Conservation (phyloP, 2,329 filamentous ascomycete genomes). For the Diplocarpon rosae region DNA sequence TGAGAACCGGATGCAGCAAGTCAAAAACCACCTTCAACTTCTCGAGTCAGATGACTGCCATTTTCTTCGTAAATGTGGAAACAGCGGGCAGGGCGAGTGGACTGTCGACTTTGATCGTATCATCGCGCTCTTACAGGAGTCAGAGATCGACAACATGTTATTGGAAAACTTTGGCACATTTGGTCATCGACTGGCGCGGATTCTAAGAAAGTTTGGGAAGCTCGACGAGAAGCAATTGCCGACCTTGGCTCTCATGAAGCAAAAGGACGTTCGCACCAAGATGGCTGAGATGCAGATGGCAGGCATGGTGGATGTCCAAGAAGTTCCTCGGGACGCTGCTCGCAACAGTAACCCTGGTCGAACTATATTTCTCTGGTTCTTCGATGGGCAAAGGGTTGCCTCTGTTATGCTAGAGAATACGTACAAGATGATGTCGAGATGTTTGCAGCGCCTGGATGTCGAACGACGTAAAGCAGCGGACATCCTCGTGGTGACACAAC, state of each 20-base stretch:
- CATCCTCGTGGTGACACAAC: constrained; percentile 70
- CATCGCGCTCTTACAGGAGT: constrained; percentile 57
- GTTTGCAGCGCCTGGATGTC: constrained; percentile 66
- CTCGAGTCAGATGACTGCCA: constrained; percentile 57
- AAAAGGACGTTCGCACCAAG: constrained; percentile 73
- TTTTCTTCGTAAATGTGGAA: constrained; percentile 59
- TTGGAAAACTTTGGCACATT: constrained; percentile 64
- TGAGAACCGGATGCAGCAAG: constrained; percentile 40
- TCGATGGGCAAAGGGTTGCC: constrained; percentile 63
- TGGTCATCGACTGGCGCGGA: constrained; percentile 73
- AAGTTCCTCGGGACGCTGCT: constrained; percentile 80
- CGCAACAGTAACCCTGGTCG: constrained; percentile 62
- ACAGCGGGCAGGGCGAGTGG: constrained; percentile 60
- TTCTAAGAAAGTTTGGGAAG: constrained; percentile 78
- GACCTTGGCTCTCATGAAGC: constrained; percentile 69
- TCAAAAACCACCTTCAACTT: constrained; percentile 64
- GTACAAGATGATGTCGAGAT: constrained; percentile 83
- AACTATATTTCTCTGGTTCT: constrained; percentile 88
- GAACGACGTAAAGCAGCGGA: constrained; percentile 62
- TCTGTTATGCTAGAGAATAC: constrained; percentile 64
- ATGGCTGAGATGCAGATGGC: constrained; percentile 78
- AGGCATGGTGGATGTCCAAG: constrained; percentile 83
- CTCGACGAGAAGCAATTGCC: constrained; percentile 89
- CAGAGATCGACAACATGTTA: constrained; percentile 74
- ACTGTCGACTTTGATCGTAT: constrained; percentile 72